phyloP scores from a whole-genome alignment of 306 rosid genomes.

The Cicer bijugum region DNA sequence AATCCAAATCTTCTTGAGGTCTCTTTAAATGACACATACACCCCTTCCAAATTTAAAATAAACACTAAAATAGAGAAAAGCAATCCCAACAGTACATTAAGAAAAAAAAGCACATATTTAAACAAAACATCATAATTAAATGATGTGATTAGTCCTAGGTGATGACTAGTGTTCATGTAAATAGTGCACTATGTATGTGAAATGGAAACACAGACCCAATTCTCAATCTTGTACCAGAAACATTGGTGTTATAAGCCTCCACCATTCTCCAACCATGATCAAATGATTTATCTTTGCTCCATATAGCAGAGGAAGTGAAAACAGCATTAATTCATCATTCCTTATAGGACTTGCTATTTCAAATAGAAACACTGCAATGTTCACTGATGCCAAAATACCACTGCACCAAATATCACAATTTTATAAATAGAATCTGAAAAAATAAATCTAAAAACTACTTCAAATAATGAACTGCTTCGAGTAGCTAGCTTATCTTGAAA shows the following conservation, averaged over 20 bases:
- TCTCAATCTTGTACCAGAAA: slow-evolving; percentile 94
- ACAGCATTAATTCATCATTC: slow-evolving; percentile 62
- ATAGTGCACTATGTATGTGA: slow-evolving; percentile 41
- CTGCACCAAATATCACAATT: slow-evolving; percentile 59
- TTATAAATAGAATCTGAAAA: not conserved
- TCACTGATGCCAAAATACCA: slow-evolving; percentile 69
- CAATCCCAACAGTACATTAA: not conserved
- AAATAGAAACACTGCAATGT: slow-evolving; percentile 88
- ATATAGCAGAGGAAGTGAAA: slow-evolving; percentile 73
- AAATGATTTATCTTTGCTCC: slow-evolving; percentile 90
- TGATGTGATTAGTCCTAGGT: slow-evolving; percentile 10
- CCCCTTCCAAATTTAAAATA: too few relatives aligned
- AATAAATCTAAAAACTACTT: too few relatives aligned
- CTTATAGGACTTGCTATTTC: slow-evolving; percentile 92
- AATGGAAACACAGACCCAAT: slow-evolving; percentile 83
- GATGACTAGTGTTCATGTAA: slow-evolving; percentile 37
- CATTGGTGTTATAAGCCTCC: slow-evolving; percentile 98
- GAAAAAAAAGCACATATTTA: not conserved
- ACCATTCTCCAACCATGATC: slow-evolving; percentile 93
- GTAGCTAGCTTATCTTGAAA: too few relatives aligned
- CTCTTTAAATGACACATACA: too few relatives aligned
- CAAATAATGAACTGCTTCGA: too few relatives aligned
- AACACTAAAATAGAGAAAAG: too few relatives aligned
- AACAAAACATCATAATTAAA: not conserved
- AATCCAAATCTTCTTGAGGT: too few relatives aligned